phyloP scores from a whole-genome alignment of 371 early-diverging fungal species.

The Cokeromyces recurvatus region DNA sequence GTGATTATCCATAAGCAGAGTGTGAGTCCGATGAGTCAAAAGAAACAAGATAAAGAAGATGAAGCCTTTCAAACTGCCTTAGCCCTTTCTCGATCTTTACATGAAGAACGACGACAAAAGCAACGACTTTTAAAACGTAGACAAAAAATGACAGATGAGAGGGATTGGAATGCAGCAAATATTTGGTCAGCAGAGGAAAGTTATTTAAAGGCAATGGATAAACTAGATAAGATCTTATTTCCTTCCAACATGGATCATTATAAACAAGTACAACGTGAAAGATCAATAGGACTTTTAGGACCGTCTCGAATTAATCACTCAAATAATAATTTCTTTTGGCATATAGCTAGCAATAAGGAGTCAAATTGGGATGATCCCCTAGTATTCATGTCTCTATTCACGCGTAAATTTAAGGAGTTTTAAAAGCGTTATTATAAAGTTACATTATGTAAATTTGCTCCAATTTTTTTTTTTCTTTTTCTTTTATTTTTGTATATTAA shows the following conservation, averaged over 20 bases:
- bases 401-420: too few relatives aligned
- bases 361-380: neutral
- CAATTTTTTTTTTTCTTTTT: too few relatives aligned
- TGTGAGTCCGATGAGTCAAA: neutral
- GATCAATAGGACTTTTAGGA: slow-evolving; percentile 1
- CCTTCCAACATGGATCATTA: neutral
- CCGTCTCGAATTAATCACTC: neutral
- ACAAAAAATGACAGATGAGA: neutral
- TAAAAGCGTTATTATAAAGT: too few relatives aligned
- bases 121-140: neutral
- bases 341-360: slow-evolving; percentile 6
- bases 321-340: slow-evolving; percentile 3
- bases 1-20: slow-evolving; percentile 3
- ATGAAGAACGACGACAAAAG: neutral
- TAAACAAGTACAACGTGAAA: slow-evolving; percentile 1
- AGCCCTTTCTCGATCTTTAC: slow-evolving; percentile 18
- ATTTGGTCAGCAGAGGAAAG: slow-evolving; percentile 21
- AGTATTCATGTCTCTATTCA: too few relatives aligned
- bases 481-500: too few relatives aligned
- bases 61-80: slow-evolving; percentile 27
- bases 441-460: too few relatives aligned
- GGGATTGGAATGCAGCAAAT: slow-evolving; percentile 17
- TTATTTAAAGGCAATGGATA: neutral
- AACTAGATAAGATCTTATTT: slow-evolving; percentile 2
- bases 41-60: slow-evolving; percentile 13